phyloP scores from a whole-genome alignment of 2,329 filamentous ascomycete genomes.

The Beauveria sp. region DNA sequence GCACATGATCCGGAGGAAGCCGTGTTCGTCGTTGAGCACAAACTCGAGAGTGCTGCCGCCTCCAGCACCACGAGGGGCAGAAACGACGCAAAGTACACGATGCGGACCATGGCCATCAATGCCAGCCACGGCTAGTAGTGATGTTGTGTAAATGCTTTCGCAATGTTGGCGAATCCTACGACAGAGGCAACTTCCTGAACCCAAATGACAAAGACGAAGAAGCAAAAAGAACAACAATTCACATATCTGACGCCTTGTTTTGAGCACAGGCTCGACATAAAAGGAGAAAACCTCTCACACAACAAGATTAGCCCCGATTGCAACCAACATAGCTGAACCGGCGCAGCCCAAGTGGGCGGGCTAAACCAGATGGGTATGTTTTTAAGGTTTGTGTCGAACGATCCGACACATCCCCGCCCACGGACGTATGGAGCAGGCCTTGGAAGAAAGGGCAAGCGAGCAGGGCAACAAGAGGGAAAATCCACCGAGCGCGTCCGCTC shows the following conservation, averaged over 20 bases:
- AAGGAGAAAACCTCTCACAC: not conserved
- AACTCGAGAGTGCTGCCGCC: not conserved
- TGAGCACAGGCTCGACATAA: not conserved
- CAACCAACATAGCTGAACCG: not conserved
- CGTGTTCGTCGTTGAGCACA: conserved; percentile 1
- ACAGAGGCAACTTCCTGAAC: not conserved
- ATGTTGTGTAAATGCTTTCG: not conserved
- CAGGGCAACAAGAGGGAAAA: not conserved
- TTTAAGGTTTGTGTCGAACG: conserved; percentile 8
- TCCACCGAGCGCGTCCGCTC: not conserved
- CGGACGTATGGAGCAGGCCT: not conserved
- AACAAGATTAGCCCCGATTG: not conserved
- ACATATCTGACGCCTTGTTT: not conserved
- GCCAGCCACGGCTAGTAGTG: not conserved
- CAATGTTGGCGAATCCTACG: not conserved
- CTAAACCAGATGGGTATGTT: not conserved
- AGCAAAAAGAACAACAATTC: not conserved
- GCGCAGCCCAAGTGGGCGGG: not conserved
- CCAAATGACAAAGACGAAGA: not conserved
- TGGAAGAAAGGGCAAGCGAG: not conserved
- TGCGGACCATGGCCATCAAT: not conserved
- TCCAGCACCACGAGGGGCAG: not conserved
- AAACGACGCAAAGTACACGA: not conserved
- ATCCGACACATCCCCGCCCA: not conserved
- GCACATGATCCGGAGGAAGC: not conserved